These are phyloP conservation scores for Marasmius oreades DNA, from an alignment of 1,284 basidiomycete genomes.

Conservation along the genomic window DNA sequence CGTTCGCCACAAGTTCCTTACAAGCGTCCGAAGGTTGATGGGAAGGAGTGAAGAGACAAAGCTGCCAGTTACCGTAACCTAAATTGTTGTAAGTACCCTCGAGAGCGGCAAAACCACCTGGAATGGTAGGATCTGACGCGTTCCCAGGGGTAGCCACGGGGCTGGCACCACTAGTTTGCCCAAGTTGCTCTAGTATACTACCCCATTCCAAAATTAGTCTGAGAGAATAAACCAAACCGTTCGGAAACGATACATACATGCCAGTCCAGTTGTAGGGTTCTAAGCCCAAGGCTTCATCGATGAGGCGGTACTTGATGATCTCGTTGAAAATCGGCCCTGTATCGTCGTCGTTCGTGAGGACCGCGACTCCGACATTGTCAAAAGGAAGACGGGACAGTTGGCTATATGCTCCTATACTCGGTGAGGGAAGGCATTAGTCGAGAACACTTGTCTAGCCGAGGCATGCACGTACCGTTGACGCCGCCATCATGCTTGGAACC, in stretches of 20 bases:
- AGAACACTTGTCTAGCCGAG: not conserved
- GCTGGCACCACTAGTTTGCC: not conserved
- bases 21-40: conserved; percentile 12
- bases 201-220: too few relatives aligned
- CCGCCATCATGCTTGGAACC: not conserved
- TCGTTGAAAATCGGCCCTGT: conserved; percentile 16
- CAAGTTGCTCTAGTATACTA: too few relatives aligned
- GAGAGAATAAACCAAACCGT: too few relatives aligned
- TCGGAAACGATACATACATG: not conserved
- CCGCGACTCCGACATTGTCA: conserved; percentile 19
- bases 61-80: conserved; percentile 19
- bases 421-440: not conserved
- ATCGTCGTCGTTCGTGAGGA: conserved; percentile 22
- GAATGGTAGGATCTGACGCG: conserved; percentile 8
- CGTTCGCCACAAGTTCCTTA: conserved; percentile 14
- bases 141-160: conserved; percentile 9
- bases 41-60: conserved; percentile 11
- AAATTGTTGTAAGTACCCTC: conserved; percentile 17
- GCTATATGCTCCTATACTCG: conserved; percentile 17
- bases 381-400: conserved; percentile 22
- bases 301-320: conserved; percentile 20
- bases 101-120: conserved; percentile 8
- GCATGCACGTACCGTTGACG: not conserved
- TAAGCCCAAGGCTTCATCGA: conserved; percentile 20
- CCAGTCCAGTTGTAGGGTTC: conserved; percentile 23